These are phyloP conservation scores for Fusarium sacchari DNA, from an alignment of 2,329 filamentous ascomycete genomes.

Conservation along the genomic window DNA sequence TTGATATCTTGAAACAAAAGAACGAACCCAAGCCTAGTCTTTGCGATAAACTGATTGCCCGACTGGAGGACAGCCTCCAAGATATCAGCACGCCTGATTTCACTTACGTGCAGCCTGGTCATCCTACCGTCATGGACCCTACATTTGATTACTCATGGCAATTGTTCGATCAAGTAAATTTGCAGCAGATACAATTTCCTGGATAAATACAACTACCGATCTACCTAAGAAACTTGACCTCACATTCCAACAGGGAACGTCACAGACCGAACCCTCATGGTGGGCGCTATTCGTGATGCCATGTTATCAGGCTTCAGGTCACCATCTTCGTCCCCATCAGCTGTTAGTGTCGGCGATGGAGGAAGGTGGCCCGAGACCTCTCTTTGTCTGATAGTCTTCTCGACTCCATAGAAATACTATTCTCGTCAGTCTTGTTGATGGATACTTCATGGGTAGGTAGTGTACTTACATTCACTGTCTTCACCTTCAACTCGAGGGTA, in stretches of 20 bases:
- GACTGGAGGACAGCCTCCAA: conserved; percentile 4
- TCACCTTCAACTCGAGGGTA: conserved; percentile 5
- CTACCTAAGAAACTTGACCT: neutral
- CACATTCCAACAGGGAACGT: neutral
- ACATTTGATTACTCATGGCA: conserved; percentile 18
- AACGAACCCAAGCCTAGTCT: conserved; percentile 9
- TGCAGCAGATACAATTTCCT: conserved; percentile 14
- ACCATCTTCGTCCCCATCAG: neutral
- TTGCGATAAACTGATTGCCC: conserved; percentile 4
- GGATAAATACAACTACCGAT: neutral
- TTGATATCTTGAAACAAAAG: conserved; percentile 9
- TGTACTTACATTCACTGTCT: conserved; percentile 4
- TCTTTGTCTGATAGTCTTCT: conserved; percentile 4
- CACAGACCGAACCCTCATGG: neutral
- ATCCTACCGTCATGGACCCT: conserved; percentile 8
- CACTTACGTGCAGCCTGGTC: neutral
- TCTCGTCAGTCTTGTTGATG: fast-evolving
- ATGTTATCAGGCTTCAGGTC: conserved; percentile 20
- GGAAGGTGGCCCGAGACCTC: neutral
- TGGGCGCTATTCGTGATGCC: conserved; percentile 5
- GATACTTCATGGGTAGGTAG: fast-evolving
- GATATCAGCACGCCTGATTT: conserved; percentile 16
- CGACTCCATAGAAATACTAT: conserved; percentile 6
- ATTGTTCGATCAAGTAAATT: conserved; percentile 10
- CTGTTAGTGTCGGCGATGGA: neutral